A percentile compares a stretch with the other conserved stretches of the same genome.
phyloP scores from a whole-genome alignment of 2,329 filamentous ascomycete species.

The Fusarium nanum region DNA sequence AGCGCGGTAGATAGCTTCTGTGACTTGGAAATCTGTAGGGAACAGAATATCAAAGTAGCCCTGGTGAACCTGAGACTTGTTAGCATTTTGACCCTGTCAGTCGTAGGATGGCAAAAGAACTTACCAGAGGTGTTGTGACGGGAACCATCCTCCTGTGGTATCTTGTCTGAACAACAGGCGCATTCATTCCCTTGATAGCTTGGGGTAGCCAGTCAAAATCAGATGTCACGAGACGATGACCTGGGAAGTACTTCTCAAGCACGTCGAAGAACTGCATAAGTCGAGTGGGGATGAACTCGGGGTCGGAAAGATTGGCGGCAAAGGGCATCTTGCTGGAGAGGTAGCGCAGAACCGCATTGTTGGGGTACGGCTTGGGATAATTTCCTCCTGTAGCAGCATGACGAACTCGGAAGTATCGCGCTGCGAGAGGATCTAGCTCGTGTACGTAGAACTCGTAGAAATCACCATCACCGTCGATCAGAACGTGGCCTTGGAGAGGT shows the following conservation, averaged over 20 bases:
- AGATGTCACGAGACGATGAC: conserved; percentile 86
- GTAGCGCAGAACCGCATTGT: conserved; percentile 66
- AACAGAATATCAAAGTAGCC: conserved; percentile 99
- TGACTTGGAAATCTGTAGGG: conserved; percentile 91
- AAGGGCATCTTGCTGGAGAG: conserved; percentile 75
- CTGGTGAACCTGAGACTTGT: conserved; percentile 80
- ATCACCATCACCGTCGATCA: conserved; percentile 86
- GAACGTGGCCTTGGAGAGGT: conserved; percentile 87
- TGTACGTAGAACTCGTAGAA: conserved; percentile 94
- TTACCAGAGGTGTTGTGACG: conserved; percentile 88
- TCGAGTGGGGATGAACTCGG: conserved; percentile 94
- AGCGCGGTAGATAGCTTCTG: conserved; percentile 91
- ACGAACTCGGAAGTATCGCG: conserved; percentile 85
- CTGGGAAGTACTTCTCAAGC: conserved; percentile 87
- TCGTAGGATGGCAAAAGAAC: conserved; percentile 47
- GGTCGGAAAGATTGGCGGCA: conserved; percentile 78
- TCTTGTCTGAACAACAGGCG: conserved; percentile 94
- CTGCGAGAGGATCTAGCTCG: conserved; percentile 82
- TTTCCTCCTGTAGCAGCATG: conserved; percentile 76
- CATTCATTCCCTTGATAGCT: conserved; percentile 85
- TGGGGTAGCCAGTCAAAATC: conserved; percentile 92
- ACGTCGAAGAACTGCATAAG: conserved; percentile 98
- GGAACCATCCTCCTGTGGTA: conserved; percentile 89
- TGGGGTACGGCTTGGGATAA: conserved; percentile 71
- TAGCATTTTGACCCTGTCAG: neutral